Evolutionary conservation across 768 basidiomycete species (phyloP).

Genomic region (Suillus sp.): DNA sequence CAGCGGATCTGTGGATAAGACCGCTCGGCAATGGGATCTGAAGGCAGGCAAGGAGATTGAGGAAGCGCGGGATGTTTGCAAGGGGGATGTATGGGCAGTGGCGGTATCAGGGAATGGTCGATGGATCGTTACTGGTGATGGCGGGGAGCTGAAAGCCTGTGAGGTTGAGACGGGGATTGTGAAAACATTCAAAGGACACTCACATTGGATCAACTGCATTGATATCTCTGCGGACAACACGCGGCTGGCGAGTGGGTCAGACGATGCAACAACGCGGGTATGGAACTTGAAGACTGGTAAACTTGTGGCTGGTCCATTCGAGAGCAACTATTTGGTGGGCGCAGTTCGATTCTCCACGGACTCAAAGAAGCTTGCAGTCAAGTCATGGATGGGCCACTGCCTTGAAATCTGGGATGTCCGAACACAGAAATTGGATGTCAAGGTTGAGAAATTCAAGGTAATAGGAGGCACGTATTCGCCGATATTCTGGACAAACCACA

Average conservation of each 20-base stretch:
- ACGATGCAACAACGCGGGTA: not conserved
- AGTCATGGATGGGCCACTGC: not conserved
- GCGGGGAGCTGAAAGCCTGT: not conserved
- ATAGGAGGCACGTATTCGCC: not conserved
- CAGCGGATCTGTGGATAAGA: not conserved
- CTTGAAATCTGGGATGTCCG: not conserved
- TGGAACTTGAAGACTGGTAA: not conserved
- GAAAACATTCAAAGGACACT: not conserved
- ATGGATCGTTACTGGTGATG: not conserved
- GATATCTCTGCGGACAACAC: not conserved
- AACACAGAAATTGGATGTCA: not conserved
- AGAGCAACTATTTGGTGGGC: not conserved
- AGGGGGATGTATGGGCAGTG: not conserved
- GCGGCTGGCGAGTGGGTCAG: not conserved
- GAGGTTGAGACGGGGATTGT: not conserved
- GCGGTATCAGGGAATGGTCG: not conserved
- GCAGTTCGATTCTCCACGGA: not conserved
- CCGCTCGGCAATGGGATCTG: not conserved
- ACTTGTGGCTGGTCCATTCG: not conserved
- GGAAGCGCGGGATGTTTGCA: not conserved
- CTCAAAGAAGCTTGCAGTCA: not conserved
- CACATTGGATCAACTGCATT: not conserved
- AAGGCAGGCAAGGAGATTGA: not conserved
- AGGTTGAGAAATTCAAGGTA: no score
- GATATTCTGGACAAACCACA: not conserved